phyloP scores from a whole-genome alignment of 2,329 filamentous ascomycete genomes.

The Gremmenia infestans region DNA sequence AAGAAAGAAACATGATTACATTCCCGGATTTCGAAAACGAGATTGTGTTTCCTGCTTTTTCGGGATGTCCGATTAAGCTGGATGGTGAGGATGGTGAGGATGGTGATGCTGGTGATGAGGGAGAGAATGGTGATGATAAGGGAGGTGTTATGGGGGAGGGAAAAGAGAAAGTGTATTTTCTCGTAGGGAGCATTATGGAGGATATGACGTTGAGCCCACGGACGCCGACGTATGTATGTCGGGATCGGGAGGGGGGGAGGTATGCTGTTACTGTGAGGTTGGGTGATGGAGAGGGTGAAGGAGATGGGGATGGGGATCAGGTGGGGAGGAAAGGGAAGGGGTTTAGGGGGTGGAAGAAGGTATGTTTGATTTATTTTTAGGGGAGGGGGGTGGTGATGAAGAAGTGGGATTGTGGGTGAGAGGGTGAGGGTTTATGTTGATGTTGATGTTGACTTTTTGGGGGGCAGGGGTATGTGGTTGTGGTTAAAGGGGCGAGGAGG shows the following conservation, averaged over 20 bases:
- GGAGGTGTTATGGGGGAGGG: too few species aligned
- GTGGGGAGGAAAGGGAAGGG: neutral
- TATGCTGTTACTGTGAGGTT: conserved; percentile 24
- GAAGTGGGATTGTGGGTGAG: too few species aligned
- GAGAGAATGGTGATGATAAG: too few species aligned
- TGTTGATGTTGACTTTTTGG: neutral
- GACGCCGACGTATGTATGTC: conserved; percentile 27
- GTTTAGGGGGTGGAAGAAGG: conserved; percentile 2
- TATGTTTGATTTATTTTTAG: conserved; percentile 1
- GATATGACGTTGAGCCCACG: conserved; percentile 27
- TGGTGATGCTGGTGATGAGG: too few species aligned
- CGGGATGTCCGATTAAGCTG: conserved; percentile 11
- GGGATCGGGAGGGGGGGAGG: conserved; percentile 13
- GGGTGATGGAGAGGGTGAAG: too few species aligned
- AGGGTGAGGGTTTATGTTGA: too few species aligned
- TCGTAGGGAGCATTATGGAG: conserved; percentile 25
- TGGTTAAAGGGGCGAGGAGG: conserved; percentile 15
- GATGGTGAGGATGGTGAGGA: too few species aligned
- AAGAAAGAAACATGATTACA: too few species aligned
- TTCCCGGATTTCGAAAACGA: conserved; percentile 20
- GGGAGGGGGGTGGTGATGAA: conserved; percentile 10
- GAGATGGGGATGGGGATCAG: too few species aligned
- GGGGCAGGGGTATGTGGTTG: neutral
- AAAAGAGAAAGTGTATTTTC: conserved; percentile 3
- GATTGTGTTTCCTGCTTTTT: conserved; percentile 21